These are phyloP conservation scores for Fusarium redolens DNA, from an alignment of 2,329 filamentous ascomycete species.

Conservation along the genomic window DNA sequence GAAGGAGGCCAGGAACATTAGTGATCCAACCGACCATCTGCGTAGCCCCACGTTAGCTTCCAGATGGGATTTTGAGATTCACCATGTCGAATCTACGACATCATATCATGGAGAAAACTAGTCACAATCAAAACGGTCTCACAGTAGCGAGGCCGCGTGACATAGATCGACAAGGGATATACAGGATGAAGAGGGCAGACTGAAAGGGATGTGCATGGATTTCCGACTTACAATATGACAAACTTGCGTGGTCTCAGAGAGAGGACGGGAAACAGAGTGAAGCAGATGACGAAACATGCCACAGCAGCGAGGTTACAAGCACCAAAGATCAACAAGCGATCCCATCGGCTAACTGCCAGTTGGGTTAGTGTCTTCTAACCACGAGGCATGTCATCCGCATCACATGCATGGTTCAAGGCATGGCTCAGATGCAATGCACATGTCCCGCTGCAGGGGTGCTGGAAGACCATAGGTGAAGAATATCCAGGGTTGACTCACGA, in stretches of 20 bases:
- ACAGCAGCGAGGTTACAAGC: conserved; percentile 90
- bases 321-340: conserved; percentile 90
- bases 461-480: conserved; percentile 42
- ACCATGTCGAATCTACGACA: conserved; percentile 27
- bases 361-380: conserved; percentile 52
- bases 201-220: conserved; percentile 5
- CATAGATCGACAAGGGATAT: conserved; percentile 21
- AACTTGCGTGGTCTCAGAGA: conserved; percentile 90
- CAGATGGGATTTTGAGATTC: conserved; percentile 25
- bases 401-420: conserved; percentile 55
- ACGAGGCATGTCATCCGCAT: conserved; percentile 57
- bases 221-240: conserved; percentile 87
- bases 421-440: conserved; percentile 56
- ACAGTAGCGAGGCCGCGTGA: conserved; percentile 27
- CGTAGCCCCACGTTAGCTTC: conserved; percentile 42
- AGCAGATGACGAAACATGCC: conserved; percentile 93
- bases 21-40: conserved; percentile 95
- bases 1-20: conserved; percentile 92
- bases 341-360: conserved; percentile 91
- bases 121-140: conserved; percentile 21
- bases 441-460: conserved; percentile 59
- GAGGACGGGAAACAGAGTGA: conserved; percentile 87
- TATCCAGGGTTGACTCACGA: conserved; percentile 72
- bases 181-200: conserved; percentile 9
- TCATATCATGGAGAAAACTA: conserved; percentile 27